phyloP scores from a whole-genome alignment of 768 basidiomycete genomes.

The Boletus vinaceobasis region DNA sequence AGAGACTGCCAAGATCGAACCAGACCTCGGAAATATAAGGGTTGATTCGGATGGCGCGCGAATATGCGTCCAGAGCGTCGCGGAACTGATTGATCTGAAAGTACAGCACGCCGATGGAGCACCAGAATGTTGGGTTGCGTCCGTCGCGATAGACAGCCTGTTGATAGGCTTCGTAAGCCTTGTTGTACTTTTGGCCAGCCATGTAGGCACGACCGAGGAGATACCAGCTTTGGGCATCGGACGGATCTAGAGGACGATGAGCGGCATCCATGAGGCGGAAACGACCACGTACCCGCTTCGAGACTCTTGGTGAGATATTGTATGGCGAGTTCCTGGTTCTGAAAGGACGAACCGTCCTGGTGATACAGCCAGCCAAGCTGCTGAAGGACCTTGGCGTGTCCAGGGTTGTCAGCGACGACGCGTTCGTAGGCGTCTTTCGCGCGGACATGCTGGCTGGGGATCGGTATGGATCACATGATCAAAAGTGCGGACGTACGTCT shows the following conservation, averaged over 20 bases:
- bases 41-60: constrained; percentile 97
- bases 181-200: constrained; percentile 98
- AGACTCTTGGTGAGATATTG: constrained; percentile 91
- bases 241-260: constrained; percentile 57
- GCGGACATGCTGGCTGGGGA: constrained; percentile 60
- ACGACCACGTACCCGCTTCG: constrained; percentile 71
- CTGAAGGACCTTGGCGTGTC: constrained; percentile 95
- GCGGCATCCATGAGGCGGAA: not conserved
- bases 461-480: constrained; percentile 12
- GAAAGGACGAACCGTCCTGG: constrained; percentile 91
- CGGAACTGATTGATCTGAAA: constrained; percentile 99
- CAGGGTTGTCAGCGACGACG: constrained; percentile 88
- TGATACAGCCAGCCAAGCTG: constrained; percentile 98
- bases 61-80: constrained; percentile 97
- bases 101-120: constrained; percentile 97
- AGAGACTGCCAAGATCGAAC: constrained; percentile 94
- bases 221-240: constrained; percentile 99
- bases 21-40: constrained; percentile 84
- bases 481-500: constrained; percentile 57
- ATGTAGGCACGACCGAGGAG: constrained; percentile 97
- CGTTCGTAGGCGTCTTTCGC: constrained; percentile 97
- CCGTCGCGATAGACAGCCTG: constrained; percentile 99
- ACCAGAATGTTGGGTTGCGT: constrained; percentile 99
- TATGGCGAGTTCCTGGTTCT: constrained; percentile 93
- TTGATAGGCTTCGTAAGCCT: constrained; percentile 98